These are phyloP conservation scores for Hypericum perforatum DNA, from an alignment of 345 rosid genomes.

Conservation along the genomic window DNA sequence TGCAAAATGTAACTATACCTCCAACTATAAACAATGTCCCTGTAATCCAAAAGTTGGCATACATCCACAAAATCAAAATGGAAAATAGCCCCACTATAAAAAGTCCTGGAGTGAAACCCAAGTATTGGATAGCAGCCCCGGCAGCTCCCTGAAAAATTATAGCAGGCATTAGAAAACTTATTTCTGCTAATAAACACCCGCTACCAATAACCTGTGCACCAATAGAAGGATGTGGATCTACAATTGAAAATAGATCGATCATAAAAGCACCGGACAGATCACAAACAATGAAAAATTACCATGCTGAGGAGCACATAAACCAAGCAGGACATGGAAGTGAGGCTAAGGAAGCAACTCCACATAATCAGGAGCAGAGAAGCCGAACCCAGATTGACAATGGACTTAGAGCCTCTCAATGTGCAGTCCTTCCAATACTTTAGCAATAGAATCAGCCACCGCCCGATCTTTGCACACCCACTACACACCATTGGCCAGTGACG, in stretches of 20 bases:
- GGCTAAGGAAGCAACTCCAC: constrained; percentile 97
- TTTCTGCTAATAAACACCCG: too few relatives aligned
- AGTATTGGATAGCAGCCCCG: constrained; percentile 63
- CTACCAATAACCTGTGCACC: too few relatives aligned
- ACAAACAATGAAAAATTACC: constrained; percentile 38
- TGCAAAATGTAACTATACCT: constrained; percentile 43
- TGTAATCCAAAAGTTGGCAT: constrained; percentile 96
- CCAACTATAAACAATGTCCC: constrained; percentile 87
- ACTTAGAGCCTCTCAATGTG: constrained; percentile 52
- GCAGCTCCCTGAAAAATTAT: constrained; percentile 71
- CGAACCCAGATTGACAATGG: constrained; percentile 61
- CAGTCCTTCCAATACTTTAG: constrained; percentile 71
- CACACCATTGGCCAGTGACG: constrained; percentile 89
- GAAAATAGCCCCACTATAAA: constrained; percentile 81
- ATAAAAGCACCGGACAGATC: background rate
- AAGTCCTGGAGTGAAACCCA: constrained; percentile 95
- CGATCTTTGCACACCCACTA: constrained; percentile 43
- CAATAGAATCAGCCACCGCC: constrained; percentile 28
- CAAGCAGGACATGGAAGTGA: constrained; percentile 85
- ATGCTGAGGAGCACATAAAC: constrained; percentile 67
- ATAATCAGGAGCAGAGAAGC: constrained; percentile 80
- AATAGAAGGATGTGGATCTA: too few relatives aligned
- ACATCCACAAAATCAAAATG: constrained; percentile 89
- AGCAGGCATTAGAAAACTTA: background rate
- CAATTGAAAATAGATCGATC: too few relatives aligned